Evolutionary conservation across 169 alveolate species (phyloP).

Genomic region (Plasmodium relictum): DNA sequence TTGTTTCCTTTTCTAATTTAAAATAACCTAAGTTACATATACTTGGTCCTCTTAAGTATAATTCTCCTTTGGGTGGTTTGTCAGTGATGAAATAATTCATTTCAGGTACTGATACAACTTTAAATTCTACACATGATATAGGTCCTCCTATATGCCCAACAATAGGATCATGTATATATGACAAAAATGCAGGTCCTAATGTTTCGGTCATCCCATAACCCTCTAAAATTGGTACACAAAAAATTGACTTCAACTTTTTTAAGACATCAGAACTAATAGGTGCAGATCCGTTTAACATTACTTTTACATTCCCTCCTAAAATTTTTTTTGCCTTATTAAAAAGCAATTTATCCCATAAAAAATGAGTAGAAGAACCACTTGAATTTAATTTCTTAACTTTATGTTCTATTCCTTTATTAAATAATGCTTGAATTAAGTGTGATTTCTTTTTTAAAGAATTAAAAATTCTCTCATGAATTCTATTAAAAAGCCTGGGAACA

Average conservation of each 20-base stretch:
- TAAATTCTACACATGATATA: slow-evolving; percentile 85
- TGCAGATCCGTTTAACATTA: slow-evolving; percentile 93
- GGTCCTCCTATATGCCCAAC: slow-evolving; percentile 93
- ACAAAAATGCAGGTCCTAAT: slow-evolving; percentile 88
- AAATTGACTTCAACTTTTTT: slow-evolving; percentile 88
- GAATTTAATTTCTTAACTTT: slow-evolving; percentile 77
- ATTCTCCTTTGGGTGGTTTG: slow-evolving; percentile 94
- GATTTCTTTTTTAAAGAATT: slow-evolving; percentile 85
- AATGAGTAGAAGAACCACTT: slow-evolving; percentile 79
- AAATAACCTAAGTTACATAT: slow-evolving; percentile 92
- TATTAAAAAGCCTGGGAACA: slow-evolving; percentile 96
- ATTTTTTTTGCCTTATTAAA: slow-evolving; percentile 89
- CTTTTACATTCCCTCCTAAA: slow-evolving; percentile 93
- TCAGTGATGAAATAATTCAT: slow-evolving; percentile 90
- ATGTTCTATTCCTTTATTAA: slow-evolving; percentile 83
- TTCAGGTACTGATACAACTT: slow-evolving; percentile 94
- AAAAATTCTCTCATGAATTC: slow-evolving; percentile 92
- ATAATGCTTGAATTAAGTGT: slow-evolving; percentile 80
- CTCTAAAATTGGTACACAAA: slow-evolving; percentile 90
- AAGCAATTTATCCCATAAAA: slow-evolving; percentile 85
- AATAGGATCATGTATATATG: slow-evolving; percentile 85
- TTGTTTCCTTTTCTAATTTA: slow-evolving; percentile 91
- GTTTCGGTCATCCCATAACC: slow-evolving; percentile 97
- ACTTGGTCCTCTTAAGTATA: slow-evolving; percentile 91
- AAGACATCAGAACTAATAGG: slow-evolving; percentile 89